A percentile compares a stretch with the other conserved stretches of the same genome.
These are phyloP conservation scores for Vitis labrusca DNA, from an alignment of 164 flowering plant genomes.

Conservation along the genomic window DNA sequence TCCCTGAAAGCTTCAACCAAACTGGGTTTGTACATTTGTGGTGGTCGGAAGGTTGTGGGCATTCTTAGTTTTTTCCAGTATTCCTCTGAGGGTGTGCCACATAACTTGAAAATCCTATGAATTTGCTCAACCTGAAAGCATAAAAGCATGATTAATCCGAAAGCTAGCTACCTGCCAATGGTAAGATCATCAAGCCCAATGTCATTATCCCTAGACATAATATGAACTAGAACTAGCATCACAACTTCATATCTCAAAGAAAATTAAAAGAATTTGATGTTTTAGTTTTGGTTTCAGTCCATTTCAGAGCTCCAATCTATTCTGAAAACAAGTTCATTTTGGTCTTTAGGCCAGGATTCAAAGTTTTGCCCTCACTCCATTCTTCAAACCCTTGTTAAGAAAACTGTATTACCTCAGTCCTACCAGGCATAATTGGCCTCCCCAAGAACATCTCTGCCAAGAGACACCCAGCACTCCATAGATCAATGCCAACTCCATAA, in stretches of 20 bases:
- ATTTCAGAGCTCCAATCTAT: background rate
- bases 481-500: conserved; percentile 60
- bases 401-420: conserved; percentile 44
- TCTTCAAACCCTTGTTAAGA: background rate
- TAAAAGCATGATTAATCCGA: background rate
- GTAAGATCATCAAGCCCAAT: conserved; percentile 6
- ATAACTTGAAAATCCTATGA: conserved; percentile 69
- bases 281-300: too few species aligned
- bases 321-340: background rate
- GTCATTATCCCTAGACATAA: background rate
- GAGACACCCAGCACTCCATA: conserved; percentile 67
- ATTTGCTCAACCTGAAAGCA: conserved; percentile 66
- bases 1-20: conserved; percentile 41
- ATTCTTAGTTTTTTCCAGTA: conserved; percentile 60
- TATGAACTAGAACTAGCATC: background rate
- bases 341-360: background rate
- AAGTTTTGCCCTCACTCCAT: too few species aligned
- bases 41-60: conserved; percentile 55
- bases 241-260: background rate
- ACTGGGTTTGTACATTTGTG: conserved; percentile 48
- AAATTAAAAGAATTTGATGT: background rate
- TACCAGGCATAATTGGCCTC: conserved; percentile 50
- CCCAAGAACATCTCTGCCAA: conserved; percentile 59
- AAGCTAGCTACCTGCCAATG: background rate
- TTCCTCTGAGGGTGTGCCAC: conserved; percentile 78